A percentile compares a stretch with the other conserved stretches of the same genome.
These are phyloP conservation scores for Globisporangium parvum DNA, from an alignment of 352 stramenopile genomes.

Conservation along the genomic window DNA sequence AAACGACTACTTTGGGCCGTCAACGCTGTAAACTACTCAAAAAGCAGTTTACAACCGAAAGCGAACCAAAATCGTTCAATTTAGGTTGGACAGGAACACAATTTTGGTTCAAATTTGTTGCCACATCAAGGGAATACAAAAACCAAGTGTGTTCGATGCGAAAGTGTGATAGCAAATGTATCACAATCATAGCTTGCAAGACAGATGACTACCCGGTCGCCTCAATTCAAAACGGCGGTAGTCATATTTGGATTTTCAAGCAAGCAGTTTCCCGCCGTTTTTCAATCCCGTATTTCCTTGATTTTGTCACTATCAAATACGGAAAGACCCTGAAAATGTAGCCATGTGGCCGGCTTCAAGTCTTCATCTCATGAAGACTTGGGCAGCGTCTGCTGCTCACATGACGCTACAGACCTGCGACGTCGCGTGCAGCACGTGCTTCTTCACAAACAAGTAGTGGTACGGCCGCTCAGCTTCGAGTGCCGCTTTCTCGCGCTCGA, in stretches of 20 bases:
- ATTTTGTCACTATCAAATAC: not conserved
- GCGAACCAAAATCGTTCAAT: no score
- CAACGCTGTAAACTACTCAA: no score
- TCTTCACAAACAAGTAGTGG: slow-evolving; percentile 71
- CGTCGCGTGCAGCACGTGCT: slow-evolving; percentile 38
- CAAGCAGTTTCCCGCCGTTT: slow-evolving; percentile 5
- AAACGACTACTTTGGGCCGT: no score
- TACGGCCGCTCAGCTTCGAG: slow-evolving; percentile 56
- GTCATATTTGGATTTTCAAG: not conserved
- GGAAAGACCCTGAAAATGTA: slow-evolving; percentile 12
- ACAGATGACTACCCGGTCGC: not conserved
- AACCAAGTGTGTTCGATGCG: no score
- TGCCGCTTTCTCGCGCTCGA: slow-evolving; percentile 51
- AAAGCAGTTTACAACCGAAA: no score
- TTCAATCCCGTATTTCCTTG: not conserved
- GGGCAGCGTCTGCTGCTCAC: no score
- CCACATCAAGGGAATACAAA: no score
- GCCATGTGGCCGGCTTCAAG: not conserved
- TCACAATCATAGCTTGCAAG: no score
- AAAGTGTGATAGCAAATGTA: no score
- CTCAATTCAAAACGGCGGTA: not conserved
- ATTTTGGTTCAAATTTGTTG: no score
- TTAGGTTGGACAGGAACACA: no score
- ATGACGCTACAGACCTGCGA: slow-evolving; percentile 65
- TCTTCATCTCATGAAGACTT: no score